Evolutionary conservation across 192 early-diverging fungal species (phyloP), one percentile per base, ranked within the genome.

Genomic region (Coemansia sp.): DNA sequence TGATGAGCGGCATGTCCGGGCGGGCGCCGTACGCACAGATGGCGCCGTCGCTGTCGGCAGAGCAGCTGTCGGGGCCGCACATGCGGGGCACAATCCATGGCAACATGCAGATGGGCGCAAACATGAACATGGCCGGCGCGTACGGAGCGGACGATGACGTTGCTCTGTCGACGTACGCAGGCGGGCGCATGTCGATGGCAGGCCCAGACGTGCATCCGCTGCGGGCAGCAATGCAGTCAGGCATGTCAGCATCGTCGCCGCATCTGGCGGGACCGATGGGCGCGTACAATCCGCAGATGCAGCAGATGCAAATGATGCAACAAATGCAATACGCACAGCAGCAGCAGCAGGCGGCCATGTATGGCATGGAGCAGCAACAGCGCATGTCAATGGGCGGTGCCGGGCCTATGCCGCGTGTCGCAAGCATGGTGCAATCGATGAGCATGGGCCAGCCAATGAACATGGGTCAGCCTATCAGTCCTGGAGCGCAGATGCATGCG

Each of bases 161-260:
- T 32, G 81, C 69, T 7, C 69, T 83, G 49, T 77, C 76, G 0
- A 48, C 60, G 4, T 83, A 72, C 47, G 67, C 81, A 22, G 69
- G 57, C 35, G 68, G 60, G 25, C 67, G 74, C 12, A 67, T 71
- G 64, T 76, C 74, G 17, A 70, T 82, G 67, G 73, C 76, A 6
- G 62, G 60, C 5, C 59, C 62, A 2, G 79, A 82, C 55, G 64
- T 76, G 38, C 79, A 82, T 29, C 79, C 79, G 54, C 65, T 82
- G 67, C 74, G 79, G 8, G 79, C 79, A 9, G 74, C 79, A 11
- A 82, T 82, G 79, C 74, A 77, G 65, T 82, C 79, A 5, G 70
- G 79, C 21, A 82, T 82, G 79, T 82, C 79, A 17, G 43, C 64
- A 21, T 82, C 79, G 32, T 59, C 79, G 49, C 79, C 79, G n/a